Conservation (phyloP, 2,329 filamentous ascomycete species). For the Tolypocladium sp. region DNA sequence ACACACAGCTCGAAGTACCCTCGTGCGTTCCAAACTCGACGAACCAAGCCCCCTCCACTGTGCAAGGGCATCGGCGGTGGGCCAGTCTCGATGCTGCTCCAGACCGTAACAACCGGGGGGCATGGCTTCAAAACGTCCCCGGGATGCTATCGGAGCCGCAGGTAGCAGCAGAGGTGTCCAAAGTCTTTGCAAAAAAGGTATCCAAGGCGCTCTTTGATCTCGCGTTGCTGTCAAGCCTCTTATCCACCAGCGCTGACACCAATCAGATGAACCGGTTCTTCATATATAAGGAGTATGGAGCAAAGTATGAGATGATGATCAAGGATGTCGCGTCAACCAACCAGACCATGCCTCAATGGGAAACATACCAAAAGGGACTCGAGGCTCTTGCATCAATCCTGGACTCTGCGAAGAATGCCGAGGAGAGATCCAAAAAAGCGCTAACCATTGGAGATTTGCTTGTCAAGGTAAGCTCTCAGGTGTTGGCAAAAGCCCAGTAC, state of each 20-base stretch:
- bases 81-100: conserved; percentile 37
- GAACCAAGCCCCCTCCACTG: neutral
- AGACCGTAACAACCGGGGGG: conserved; percentile 25
- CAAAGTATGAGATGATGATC: conserved; percentile 79
- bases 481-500: neutral
- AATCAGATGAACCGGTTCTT: conserved; percentile 70
- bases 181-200: conserved; percentile 51
- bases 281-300: conserved; percentile 84
- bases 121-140: conserved; percentile 36
- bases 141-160: conserved; percentile 49
- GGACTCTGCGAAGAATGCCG: conserved; percentile 56
- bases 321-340: conserved; percentile 65
- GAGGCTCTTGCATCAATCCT: conserved; percentile 73
- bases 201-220: neutral
- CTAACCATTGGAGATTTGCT: conserved; percentile 78
- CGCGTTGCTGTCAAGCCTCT: neutral
- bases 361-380: conserved; percentile 73
- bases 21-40: conserved; percentile 5
- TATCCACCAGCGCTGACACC: neutral
- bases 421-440: conserved; percentile 60
- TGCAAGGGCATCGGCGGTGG: conserved; percentile 33
- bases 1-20: conserved; percentile 30
- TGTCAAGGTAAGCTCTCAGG: conserved; percentile 58
- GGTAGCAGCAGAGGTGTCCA: conserved; percentile 51
- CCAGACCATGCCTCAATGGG: conserved; percentile 63